Evolutionary conservation across 441 rosid genomes (phyloP).

Genomic region (Bocquillonia castaneifolia): DNA sequence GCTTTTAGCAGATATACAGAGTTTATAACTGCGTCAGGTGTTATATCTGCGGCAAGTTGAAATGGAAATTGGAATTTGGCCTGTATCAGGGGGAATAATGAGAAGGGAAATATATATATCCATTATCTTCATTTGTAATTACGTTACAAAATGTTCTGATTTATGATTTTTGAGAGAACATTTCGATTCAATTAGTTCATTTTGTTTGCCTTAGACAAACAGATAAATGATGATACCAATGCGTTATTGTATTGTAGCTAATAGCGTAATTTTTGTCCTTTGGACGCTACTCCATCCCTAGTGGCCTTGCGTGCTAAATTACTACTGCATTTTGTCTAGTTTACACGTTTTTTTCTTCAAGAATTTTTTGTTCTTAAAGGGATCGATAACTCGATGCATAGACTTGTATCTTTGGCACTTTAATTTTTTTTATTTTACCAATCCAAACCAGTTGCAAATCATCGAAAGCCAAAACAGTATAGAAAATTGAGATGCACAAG

Average conservation of each 20-base stretch:
- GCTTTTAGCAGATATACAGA: background rate
- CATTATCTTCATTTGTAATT: constrained; percentile 36
- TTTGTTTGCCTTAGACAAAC: background rate
- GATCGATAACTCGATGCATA: no score
- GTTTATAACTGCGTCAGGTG: constrained; percentile 16
- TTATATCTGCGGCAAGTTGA: constrained; percentile 8
- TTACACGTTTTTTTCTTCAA: no score
- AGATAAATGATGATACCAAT: background rate
- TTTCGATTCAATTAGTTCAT: constrained; percentile 34
- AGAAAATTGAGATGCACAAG: no score
- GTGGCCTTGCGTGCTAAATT: no score
- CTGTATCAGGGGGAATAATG: constrained; percentile 24
- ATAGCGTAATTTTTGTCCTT: background rate
- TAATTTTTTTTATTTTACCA: no score
- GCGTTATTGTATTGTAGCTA: constrained; percentile 3
- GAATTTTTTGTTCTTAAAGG: no score
- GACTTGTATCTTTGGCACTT: no score
- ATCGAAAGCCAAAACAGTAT: no score
- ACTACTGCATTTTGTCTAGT: no score
- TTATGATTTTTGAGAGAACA: constrained; percentile 25
- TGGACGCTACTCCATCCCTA: no score
- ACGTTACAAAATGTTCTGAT: constrained; percentile 22
- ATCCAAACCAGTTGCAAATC: no score
- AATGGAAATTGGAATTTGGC: constrained; percentile 25
- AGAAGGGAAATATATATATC: constrained; percentile 5